These are phyloP conservation scores for Lactarius sanguifluus DNA, from an alignment of 768 basidiomycete genomes.

Conservation along the genomic window DNA sequence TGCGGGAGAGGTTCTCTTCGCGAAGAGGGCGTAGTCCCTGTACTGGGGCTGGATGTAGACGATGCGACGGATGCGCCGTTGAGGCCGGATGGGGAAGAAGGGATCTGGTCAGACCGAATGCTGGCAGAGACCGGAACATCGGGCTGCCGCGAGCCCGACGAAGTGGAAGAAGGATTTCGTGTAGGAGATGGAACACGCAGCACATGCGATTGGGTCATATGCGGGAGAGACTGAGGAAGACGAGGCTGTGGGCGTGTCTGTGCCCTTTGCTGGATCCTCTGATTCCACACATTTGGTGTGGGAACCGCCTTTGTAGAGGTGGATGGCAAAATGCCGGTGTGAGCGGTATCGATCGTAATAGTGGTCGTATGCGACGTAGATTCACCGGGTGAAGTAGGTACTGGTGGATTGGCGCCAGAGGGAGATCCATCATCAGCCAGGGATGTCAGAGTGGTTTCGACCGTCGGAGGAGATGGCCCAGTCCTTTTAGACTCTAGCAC, in stretches of 20 bases:
- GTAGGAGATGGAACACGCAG: slow-evolving; percentile 12
- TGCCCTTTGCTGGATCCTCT: slow-evolving; percentile 44
- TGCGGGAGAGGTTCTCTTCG: slow-evolving; percentile 41
- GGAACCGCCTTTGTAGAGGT: slow-evolving; percentile 30
- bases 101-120: slow-evolving; percentile 16
- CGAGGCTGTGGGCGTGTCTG: slow-evolving; percentile 34
- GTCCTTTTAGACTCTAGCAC: slow-evolving; percentile 13
- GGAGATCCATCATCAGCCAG: slow-evolving; percentile 13
- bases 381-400: slow-evolving; percentile 13
- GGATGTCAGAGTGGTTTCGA: slow-evolving; percentile 14
- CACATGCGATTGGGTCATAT: slow-evolving; percentile 13
- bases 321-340: slow-evolving; percentile 12
- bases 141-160: slow-evolving; percentile 10
- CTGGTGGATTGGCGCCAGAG: slow-evolving; percentile 3
- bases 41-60: slow-evolving; percentile 17
- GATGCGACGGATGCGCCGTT: slow-evolving; percentile 14
- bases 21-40: slow-evolving; percentile 47
- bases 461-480: slow-evolving; percentile 4
- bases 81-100: slow-evolving; percentile 10
- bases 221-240: slow-evolving; percentile 24
- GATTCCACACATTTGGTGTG: slow-evolving; percentile 44
- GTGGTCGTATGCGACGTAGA: slow-evolving; percentile 15
- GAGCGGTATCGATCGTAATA: slow-evolving; percentile 6
- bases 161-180: background rate
- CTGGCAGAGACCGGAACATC: slow-evolving; percentile 7